phyloP scores from a whole-genome alignment of 768 basidiomycete genomes.

The Trametes sanguinea region DNA sequence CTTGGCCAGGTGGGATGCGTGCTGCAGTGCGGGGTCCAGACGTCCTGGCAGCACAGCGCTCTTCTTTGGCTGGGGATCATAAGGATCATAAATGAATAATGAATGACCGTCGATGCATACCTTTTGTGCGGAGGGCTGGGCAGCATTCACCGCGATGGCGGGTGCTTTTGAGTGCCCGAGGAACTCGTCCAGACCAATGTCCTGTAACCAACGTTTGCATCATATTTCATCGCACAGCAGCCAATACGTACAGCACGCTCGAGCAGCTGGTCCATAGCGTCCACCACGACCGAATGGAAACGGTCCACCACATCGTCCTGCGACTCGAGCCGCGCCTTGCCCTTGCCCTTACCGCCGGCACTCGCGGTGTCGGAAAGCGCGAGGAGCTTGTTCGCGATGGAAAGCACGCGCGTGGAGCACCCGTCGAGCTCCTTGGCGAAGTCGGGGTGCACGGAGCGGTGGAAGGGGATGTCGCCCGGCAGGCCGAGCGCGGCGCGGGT shows the following conservation, averaged over 20 bases:
- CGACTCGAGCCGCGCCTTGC: constrained; percentile 55
- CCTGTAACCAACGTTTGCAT: constrained; percentile 44
- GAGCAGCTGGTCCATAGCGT: constrained; percentile 79
- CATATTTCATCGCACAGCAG: background rate
- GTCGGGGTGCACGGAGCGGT: constrained; percentile 78
- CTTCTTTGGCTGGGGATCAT: constrained; percentile 33
- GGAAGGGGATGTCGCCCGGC: constrained; percentile 81
- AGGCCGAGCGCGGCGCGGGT: constrained; percentile 63
- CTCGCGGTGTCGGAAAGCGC: constrained; percentile 45
- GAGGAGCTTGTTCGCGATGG: constrained; percentile 66
- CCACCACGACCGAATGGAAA: constrained; percentile 77
- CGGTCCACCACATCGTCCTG: constrained; percentile 86
- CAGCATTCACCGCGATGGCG: constrained; percentile 58
- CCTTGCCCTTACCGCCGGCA: constrained; percentile 52
- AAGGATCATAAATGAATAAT: background rate
- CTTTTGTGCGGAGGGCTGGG: constrained; percentile 16
- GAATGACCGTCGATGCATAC: constrained; percentile 2
- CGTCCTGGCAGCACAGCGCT: constrained; percentile 41
- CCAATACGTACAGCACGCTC: constrained; percentile 66
- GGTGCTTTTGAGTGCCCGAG: constrained; percentile 70
- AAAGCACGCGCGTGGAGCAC: constrained; percentile 65
- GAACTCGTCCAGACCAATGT: constrained; percentile 79
- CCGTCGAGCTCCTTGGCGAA: constrained; percentile 72
- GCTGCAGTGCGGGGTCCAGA: constrained; percentile 64
- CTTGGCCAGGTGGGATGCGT: constrained; percentile 75